These are phyloP conservation scores for Ophiocordyceps australis DNA, from an alignment of 2,329 filamentous ascomycete species.

Conservation along the genomic window DNA sequence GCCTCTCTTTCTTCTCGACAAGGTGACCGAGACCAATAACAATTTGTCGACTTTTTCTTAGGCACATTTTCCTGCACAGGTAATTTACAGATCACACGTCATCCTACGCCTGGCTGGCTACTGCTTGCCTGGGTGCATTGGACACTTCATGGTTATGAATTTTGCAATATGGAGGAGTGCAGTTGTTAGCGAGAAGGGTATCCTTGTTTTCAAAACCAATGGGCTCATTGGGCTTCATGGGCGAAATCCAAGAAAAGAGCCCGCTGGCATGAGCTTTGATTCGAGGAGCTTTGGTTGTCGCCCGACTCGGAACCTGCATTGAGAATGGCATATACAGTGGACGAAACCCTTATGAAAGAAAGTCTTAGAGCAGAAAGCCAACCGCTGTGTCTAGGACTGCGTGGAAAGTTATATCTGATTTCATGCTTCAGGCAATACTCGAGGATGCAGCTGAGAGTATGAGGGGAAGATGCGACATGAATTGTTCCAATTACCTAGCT, in stretches of 20 bases:
- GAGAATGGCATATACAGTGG: slow-evolving; percentile 1
- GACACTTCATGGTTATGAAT: slow-evolving; percentile 43
- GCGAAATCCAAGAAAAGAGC: too few species aligned
- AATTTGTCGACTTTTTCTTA: slow-evolving; percentile 27
- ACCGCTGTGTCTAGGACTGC: slow-evolving; percentile 1
- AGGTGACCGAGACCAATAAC: slow-evolving; percentile 18
- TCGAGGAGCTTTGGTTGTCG: too few species aligned
- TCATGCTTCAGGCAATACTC: slow-evolving; percentile 3
- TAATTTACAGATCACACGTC: slow-evolving; percentile 35
- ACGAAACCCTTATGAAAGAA: background rate
- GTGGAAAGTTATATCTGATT: slow-evolving; percentile 4
- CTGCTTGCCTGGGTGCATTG: slow-evolving; percentile 33
- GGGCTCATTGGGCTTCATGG: too few species aligned
- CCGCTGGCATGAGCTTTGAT: too few species aligned
- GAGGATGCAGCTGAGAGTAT: slow-evolving; percentile 1
- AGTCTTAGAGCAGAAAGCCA: slow-evolving; percentile 1
- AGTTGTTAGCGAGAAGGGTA: slow-evolving; percentile 9
- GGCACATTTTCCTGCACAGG: slow-evolving; percentile 30
- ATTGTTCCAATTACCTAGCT: slow-evolving; percentile 4
- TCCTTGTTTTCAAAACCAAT: too few species aligned
- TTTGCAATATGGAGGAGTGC: slow-evolving; percentile 31
- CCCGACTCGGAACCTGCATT: too few species aligned
- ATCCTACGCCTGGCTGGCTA: slow-evolving; percentile 36
- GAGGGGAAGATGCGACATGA: slow-evolving; percentile 1
- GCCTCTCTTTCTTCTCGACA: slow-evolving; percentile 13